Percentiles rank a stretch among this genome's conserved stretches.
phyloP scores from a whole-genome alignment of 1,284 basidiomycete species.

The Papiliotrema fonsecae region DNA sequence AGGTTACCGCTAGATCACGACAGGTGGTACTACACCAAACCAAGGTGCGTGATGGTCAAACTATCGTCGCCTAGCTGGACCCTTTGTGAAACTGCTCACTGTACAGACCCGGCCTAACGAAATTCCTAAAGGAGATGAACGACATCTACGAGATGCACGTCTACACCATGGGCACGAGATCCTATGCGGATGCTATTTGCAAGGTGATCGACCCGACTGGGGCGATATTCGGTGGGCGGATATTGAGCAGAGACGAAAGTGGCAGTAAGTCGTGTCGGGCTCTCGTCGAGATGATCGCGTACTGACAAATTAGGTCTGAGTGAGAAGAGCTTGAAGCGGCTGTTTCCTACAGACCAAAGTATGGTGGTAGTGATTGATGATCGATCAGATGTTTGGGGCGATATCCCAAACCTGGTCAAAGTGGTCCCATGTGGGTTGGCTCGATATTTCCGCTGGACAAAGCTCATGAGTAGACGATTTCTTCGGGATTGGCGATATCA shows the following conservation, averaged over 20 bases:
- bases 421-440: conserved; percentile 80
- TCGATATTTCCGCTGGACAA: conserved; percentile 3
- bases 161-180: conserved; percentile 97
- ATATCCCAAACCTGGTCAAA: conserved; percentile 87
- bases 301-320: conserved; percentile 29
- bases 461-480: conserved; percentile 69
- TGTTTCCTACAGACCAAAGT: conserved; percentile 94
- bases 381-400: conserved; percentile 93
- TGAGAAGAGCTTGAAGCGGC: conserved; percentile 77
- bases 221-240: conserved; percentile 76
- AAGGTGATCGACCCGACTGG: conserved; percentile 86
- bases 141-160: conserved; percentile 96
- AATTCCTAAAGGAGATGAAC: conserved; percentile 69
- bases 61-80: too few relatives aligned
- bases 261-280: conserved; percentile 55
- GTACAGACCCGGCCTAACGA: conserved; percentile 73
- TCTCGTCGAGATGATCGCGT: background rate
- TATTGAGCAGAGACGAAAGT: conserved; percentile 91
- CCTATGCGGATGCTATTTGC: conserved; percentile 94
- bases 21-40: conserved; percentile 96
- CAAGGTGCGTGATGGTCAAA: conserved; percentile 72
- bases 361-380: conserved; percentile 99
- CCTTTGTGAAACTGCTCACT: conserved; percentile 5
- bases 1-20: conserved; percentile 50
- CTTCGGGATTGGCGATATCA: conserved; percentile 99